Evolutionary conservation across 768 basidiomycete genomes (phyloP), one percentile per base, ranked within the genome.

Genomic region (Boletus patriciae): DNA sequence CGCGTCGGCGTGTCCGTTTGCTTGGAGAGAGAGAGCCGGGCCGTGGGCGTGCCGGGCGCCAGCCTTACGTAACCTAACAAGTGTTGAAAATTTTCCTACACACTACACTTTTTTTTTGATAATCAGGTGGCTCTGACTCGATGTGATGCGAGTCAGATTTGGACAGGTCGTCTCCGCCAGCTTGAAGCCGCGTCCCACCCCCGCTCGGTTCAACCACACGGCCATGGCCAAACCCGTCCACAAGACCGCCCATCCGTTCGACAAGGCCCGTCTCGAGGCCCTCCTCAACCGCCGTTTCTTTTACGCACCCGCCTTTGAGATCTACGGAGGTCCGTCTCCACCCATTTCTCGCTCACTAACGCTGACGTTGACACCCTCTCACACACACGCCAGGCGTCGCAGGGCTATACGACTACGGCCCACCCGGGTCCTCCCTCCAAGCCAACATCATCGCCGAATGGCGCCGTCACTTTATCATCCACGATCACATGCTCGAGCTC

Each of bases 401-500:
- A 60, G 97, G 97, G 51, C 78, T 99, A 42, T 99, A 98, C 76
- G 97, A 98, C 75, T 98, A 97, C 68, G 95, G 96, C 42, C 96
- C 95, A 51, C 92, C 96, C 1, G 96, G 97, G 57, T 95, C 97
- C 2, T 84, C 94, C 3, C 81, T 98, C 34, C 95, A 98, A 67
- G 92, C 96, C 57, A 98, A 98, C 80, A 92, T 99, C 76, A 88
- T 98, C 70, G 78, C 89, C 0, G 92, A 92, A 80, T 98, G 96
- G 97, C 83, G 96, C 52, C 89, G 89, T 70, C 97, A 98, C 76
- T 98, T 98, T 69, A 98, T 99, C 78, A 81, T 98, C 68, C 92
- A 98, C 66, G 96, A 99, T 67, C 84, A 91, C 75, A 99, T 98
- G 97, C 86, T 96, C 64, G 96, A 98, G 74, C 85, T 98, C 62